phyloP scores from a whole-genome alignment of 805 yeast species.

The Candida caryicola region DNA sequence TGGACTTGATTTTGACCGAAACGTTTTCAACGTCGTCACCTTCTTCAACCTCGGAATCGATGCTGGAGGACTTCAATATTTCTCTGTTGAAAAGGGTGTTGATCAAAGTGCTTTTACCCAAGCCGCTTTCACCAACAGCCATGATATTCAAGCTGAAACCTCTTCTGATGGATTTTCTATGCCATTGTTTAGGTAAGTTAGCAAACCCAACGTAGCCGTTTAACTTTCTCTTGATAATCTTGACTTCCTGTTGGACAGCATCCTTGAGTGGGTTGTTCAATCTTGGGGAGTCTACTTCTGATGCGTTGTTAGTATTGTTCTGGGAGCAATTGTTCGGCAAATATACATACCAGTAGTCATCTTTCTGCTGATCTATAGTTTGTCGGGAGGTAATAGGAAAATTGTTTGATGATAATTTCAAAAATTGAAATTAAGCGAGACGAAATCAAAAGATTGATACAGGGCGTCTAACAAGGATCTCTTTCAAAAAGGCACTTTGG shows the following conservation, averaged over 20 bases:
- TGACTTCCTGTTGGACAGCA: slow-evolving; percentile 38
- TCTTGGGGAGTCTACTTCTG: slow-evolving; percentile 14
- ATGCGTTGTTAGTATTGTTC: slow-evolving; percentile 9
- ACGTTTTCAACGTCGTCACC: slow-evolving; percentile 13
- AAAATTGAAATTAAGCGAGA: not conserved
- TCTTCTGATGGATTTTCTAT: slow-evolving; percentile 73
- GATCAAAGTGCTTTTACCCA: slow-evolving; percentile 89
- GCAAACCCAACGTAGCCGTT: slow-evolving; percentile 96
- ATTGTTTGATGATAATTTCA: not conserved
- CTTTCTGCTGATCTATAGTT: not conserved
- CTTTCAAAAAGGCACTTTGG: too few relatives aligned
- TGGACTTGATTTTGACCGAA: slow-evolving; percentile 60
- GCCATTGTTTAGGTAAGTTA: slow-evolving; percentile 98
- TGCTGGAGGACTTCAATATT: slow-evolving; percentile 30
- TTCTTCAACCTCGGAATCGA: slow-evolving; percentile 14
- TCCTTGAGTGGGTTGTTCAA: slow-evolving; percentile 9
- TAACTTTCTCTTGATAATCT: slow-evolving; percentile 76
- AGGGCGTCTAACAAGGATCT: not conserved
- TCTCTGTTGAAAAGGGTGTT: slow-evolving; percentile 73
- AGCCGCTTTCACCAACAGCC: slow-evolving; percentile 88
- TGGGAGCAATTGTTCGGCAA: too few relatives aligned
- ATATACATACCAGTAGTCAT: slow-evolving; percentile 6
- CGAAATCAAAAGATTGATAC: not conserved
- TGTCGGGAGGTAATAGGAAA: not conserved
- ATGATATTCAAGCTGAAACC: slow-evolving; percentile 88